Evolutionary conservation across 2,329 filamentous ascomycete species (phyloP), one percentile per base, ranked within the genome.

Genomic region (Venturia carpophila): DNA sequence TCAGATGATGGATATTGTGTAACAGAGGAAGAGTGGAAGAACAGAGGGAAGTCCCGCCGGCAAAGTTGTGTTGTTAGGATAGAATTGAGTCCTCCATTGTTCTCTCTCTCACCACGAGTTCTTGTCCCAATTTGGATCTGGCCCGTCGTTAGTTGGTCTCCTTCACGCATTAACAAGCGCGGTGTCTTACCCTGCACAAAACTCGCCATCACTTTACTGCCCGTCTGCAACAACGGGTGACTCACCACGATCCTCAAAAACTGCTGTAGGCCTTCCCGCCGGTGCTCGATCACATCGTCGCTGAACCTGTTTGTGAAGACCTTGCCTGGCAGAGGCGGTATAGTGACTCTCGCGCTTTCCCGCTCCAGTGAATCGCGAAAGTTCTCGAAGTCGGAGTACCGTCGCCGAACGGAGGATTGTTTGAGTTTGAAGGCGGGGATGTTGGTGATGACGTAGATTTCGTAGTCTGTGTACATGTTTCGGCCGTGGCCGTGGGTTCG

Each of bases 371-470:
- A 96, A 77, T 99, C 94, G 74, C 94, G 90, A 78, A 99, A 99
- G 79, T 96, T 93, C 80, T 99, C 94, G 76, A 99, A 99, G 78
- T 99, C 94, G 66, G 89, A 94, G 82, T 99, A 99, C 63, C 94
- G 91, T 68, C 94, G 87, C 70, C 92, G 91, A 68, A 99, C 94
- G 70, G 87, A 86, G 69, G 87, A 92, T 75, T 76, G 76, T 69
- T 92, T 91, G 71, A 97, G 87, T 81, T 97, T 97, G 84, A 99
- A 99, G 71, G 94, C 92, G 66, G 94, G 94, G 74, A 99, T 99
- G 80, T 99, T 99, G 79, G 94, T 99, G 72, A 90, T 88, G 81
- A 94, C 96, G 71, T 96, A 84, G 74, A 99, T 97, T 78, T 97
- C 92, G 82, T 97, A 99, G 79, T 95, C 94, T 64, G 94, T 99